Conservation (phyloP, 345 rosid species). For the Streptanthus diversifolius region DNA sequence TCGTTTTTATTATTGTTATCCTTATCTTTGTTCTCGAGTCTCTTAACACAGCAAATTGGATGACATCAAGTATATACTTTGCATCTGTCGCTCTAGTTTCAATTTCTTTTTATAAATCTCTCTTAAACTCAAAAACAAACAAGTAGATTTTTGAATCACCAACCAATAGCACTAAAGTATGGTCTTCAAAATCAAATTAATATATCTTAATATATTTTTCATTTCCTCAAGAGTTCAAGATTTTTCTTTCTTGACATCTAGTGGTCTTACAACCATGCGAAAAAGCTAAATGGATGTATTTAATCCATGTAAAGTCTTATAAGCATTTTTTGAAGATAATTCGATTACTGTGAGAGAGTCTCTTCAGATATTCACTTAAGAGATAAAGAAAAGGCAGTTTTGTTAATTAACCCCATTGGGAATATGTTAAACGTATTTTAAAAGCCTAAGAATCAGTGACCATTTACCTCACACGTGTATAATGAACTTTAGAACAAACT, state of each 20-base stretch:
- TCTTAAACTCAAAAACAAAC: not conserved
- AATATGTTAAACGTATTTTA: conserved; percentile 18
- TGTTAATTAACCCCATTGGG: conserved; percentile 23
- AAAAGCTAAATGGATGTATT: not conserved
- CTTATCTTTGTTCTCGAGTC: not conserved
- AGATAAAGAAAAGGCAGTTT: conserved; percentile 2
- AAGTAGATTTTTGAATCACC: not conserved
- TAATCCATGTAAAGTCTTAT: not conserved
- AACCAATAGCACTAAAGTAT: not conserved
- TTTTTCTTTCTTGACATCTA: not conserved
- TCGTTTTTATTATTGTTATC: not conserved
- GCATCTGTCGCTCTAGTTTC: not conserved
- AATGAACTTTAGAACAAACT: not conserved
- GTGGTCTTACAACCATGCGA: not conserved
- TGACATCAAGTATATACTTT: not conserved
- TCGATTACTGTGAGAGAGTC: not conserved
- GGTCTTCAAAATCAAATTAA: not conserved
- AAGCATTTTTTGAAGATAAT: not conserved
- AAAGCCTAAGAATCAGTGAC: conserved; percentile 33
- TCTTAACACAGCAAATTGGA: not conserved
- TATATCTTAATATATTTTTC: not conserved
- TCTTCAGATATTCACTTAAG: not conserved
- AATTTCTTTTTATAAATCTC: not conserved
- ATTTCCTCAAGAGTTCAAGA: not conserved
- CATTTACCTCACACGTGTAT: conserved; percentile 25